phyloP scores from a whole-genome alignment of 225 moss, liverwort and hornwort species.

The Bryum argenteum region DNA sequence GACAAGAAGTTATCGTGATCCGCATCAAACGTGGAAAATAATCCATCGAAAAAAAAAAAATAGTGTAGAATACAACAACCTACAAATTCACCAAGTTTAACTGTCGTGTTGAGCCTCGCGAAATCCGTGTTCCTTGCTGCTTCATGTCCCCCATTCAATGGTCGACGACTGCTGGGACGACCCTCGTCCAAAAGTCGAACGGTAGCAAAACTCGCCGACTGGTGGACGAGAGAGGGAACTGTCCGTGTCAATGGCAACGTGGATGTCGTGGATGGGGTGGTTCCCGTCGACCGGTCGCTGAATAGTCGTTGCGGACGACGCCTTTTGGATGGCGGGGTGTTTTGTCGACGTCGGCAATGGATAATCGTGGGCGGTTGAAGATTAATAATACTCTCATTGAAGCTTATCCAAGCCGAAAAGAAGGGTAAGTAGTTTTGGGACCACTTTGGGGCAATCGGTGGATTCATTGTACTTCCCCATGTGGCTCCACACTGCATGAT shows the following conservation, averaged over 20 bases:
- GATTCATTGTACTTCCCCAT: constrained; percentile 1
- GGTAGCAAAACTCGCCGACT: background rate
- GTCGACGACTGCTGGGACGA: background rate
- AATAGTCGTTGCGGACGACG: rapidly evolving
- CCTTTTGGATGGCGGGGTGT: background rate
- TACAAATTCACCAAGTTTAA: background rate
- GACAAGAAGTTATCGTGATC: constrained; percentile 8
- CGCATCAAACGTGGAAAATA: background rate
- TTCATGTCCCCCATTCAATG: background rate
- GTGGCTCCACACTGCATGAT: background rate
- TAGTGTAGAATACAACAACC: background rate
- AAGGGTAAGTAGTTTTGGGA: constrained; percentile 3
- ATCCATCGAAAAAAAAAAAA: constrained; percentile 11
- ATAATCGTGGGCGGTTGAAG: background rate
- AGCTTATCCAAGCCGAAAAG: constrained; percentile 12
- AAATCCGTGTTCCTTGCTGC: background rate
- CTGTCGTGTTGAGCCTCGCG: background rate
- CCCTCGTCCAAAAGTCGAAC: no score
- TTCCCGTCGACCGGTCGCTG: background rate
- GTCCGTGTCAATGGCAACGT: background rate
- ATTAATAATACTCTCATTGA: background rate
- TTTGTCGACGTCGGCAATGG: background rate
- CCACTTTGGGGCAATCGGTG: constrained; percentile 21
- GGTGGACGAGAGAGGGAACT: no score
- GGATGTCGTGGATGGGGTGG: background rate